Conservation (phyloP, 176 grass and related monocot genomes). For the Luzula sylvatica region DNA sequence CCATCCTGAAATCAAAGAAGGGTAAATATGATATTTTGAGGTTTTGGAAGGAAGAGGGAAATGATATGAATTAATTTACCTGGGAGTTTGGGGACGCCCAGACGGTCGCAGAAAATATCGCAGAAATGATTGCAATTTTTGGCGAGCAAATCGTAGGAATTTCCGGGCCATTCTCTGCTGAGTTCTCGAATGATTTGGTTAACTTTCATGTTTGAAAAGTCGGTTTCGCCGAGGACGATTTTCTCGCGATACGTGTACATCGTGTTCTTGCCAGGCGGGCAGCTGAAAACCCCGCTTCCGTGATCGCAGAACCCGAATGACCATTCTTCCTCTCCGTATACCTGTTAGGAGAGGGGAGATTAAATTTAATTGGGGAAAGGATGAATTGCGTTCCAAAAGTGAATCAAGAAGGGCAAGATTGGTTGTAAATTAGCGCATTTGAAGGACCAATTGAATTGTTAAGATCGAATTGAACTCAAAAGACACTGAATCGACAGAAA, state of each 20-base stretch:
- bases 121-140: slow-evolving; percentile 99
- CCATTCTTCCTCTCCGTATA: slow-evolving; percentile 95
- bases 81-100: slow-evolving; percentile 67
- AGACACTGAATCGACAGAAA: not conserved
- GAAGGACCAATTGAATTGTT: not conserved
- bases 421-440: not conserved
- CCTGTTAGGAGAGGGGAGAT: slow-evolving; percentile 21
- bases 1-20: slow-evolving; percentile 50
- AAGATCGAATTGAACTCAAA: too few species aligned
- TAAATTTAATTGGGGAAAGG: not conserved
- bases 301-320: slow-evolving; percentile 89
- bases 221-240: slow-evolving; percentile 80
- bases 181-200: slow-evolving; percentile 76
- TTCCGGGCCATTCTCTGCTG: slow-evolving; percentile 58
- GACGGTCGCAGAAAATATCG: slow-evolving; percentile 74
- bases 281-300: slow-evolving; percentile 88
- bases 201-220: slow-evolving; percentile 48
- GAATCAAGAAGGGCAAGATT: too few species aligned
- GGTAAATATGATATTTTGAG: not conserved
- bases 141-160: slow-evolving; percentile 79
- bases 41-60: not conserved
- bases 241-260: slow-evolving; percentile 96
- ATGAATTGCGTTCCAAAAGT: too few species aligned
- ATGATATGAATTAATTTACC: slow-evolving; percentile 30
- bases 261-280: slow-evolving; percentile 75